Percentiles rank a stretch among this genome's conserved stretches.
Conservation (phyloP, 1,284 basidiomycete genomes). For the Cerrena zonata region DNA sequence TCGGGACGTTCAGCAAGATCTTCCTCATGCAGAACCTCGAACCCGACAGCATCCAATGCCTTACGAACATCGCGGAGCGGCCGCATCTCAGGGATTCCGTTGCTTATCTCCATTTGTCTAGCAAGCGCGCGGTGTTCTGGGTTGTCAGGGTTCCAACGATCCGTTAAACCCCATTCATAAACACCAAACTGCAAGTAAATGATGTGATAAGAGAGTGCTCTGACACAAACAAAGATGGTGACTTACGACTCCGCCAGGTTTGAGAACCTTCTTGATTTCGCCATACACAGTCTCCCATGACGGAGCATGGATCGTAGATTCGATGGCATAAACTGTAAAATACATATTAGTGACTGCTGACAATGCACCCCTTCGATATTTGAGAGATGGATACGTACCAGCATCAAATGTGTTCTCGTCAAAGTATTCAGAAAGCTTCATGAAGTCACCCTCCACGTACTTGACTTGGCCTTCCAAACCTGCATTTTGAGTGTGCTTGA, state of each 20-base stretch:
- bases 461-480: constrained; percentile 75
- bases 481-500: constrained; percentile 76
- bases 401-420: constrained; percentile 94
- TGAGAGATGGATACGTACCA: no score
- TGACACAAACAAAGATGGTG: neutral
- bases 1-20: constrained; percentile 88
- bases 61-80: constrained; percentile 66
- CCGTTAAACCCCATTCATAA: constrained; percentile 99
- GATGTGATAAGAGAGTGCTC: neutral
- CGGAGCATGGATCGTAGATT: constrained; percentile 95
- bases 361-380: no score
- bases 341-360: no score
- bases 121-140: constrained; percentile 88
- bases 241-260: constrained; percentile 91
- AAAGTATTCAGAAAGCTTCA: constrained; percentile 90
- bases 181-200: constrained; percentile 74
- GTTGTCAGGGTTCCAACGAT: constrained; percentile 82
- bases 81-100: constrained; percentile 98
- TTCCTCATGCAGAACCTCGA: constrained; percentile 87
- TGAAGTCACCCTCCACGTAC: constrained; percentile 91
- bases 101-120: constrained; percentile 86
- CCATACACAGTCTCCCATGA: constrained; percentile 93
- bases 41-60: constrained; percentile 82
- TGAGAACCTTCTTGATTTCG: constrained; percentile 90
- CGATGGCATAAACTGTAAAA: constrained; percentile 98